A percentile compares a stretch with the other conserved stretches of the same genome.
Conservation (phyloP, 2,329 filamentous ascomycete genomes). For the Neonectria sp. region DNA sequence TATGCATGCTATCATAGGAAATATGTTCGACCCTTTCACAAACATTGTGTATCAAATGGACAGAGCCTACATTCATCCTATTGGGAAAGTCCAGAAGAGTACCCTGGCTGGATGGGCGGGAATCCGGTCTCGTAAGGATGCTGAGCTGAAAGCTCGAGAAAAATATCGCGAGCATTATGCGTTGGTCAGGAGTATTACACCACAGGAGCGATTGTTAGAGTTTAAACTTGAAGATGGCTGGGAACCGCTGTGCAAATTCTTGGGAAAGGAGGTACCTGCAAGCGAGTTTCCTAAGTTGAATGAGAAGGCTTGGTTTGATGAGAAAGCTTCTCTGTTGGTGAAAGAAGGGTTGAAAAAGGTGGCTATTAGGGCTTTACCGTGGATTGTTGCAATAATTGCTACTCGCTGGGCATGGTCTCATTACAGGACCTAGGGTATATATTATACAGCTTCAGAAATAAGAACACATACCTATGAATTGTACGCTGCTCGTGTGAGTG, state of each 20-base stretch:
- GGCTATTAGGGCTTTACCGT: neutral
- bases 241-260: slow-evolving; percentile 55
- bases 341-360: slow-evolving; percentile 3
- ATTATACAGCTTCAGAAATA: neutral
- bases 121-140: slow-evolving; percentile 10
- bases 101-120: slow-evolving; percentile 25
- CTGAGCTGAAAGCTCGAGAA: slow-evolving; percentile 13
- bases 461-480: neutral
- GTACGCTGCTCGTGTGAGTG: neutral
- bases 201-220: slow-evolving; percentile 42
- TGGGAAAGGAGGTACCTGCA: slow-evolving; percentile 52
- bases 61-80: slow-evolving; percentile 1
- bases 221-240: slow-evolving; percentile 54
- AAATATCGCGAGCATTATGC: slow-evolving; percentile 26
- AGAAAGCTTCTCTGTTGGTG: slow-evolving; percentile 11
- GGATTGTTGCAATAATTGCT: slow-evolving; percentile 8
- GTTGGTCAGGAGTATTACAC: slow-evolving; percentile 2
- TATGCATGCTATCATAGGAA: slow-evolving; percentile 24
- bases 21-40: slow-evolving; percentile 17
- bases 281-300: slow-evolving; percentile 47
- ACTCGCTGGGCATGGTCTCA: neutral
- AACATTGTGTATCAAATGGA: slow-evolving; percentile 19
- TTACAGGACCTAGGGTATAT: neutral
- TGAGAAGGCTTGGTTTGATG: slow-evolving; percentile 40
- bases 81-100: slow-evolving; percentile 19